Evolutionary conservation across 2,329 filamentous ascomycete species (phyloP).

Genomic region (Tolypocladium sp.): DNA sequence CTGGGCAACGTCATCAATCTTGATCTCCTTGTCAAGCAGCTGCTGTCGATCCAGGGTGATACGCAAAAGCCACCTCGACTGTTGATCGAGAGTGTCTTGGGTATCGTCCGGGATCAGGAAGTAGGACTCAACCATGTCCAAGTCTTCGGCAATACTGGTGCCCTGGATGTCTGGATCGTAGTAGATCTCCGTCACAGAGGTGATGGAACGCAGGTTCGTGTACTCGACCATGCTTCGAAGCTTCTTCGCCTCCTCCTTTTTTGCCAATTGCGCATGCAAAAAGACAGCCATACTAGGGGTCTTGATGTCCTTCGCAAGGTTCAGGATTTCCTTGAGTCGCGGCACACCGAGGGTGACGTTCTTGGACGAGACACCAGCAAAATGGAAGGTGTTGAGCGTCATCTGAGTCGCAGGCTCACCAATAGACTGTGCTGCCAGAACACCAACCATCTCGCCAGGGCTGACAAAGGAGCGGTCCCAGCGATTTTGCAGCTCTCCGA

Average conservation of each 20-base stretch:
- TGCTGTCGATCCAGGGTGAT: constrained; percentile 89
- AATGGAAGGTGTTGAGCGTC: constrained; percentile 99
- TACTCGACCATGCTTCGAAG: constrained; percentile 89
- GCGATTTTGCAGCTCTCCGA: constrained; percentile 82
- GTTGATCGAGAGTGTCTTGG: constrained; percentile 52
- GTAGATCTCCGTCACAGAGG: constrained; percentile 89
- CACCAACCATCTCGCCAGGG: constrained; percentile 97
- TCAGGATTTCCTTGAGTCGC: constrained; percentile 98
- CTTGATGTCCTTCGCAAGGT: constrained; percentile 96
- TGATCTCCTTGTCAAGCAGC: constrained; percentile 87
- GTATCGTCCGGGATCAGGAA: constrained; percentile 84
- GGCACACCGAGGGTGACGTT: constrained; percentile 99
- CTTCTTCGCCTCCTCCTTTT: constrained; percentile 73
- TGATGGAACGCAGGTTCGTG: constrained; percentile 86
- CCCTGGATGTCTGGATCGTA: constrained; percentile 86
- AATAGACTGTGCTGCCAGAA: constrained; percentile 94
- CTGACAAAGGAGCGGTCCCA: constrained; percentile 81
- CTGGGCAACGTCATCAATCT: constrained; percentile 80
- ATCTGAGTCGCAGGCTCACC: constrained; percentile 98
- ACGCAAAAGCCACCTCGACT: constrained; percentile 93
- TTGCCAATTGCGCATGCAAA: constrained; percentile 53
- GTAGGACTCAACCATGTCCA: constrained; percentile 93
- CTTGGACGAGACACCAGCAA: constrained; percentile 98
- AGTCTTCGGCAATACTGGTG: constrained; percentile 79
- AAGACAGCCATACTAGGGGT: constrained; percentile 96